A percentile compares a stretch with the other conserved stretches of the same genome.
Conservation (phyloP, 208 protist genomes). For the Crithidia expoeki region DNA sequence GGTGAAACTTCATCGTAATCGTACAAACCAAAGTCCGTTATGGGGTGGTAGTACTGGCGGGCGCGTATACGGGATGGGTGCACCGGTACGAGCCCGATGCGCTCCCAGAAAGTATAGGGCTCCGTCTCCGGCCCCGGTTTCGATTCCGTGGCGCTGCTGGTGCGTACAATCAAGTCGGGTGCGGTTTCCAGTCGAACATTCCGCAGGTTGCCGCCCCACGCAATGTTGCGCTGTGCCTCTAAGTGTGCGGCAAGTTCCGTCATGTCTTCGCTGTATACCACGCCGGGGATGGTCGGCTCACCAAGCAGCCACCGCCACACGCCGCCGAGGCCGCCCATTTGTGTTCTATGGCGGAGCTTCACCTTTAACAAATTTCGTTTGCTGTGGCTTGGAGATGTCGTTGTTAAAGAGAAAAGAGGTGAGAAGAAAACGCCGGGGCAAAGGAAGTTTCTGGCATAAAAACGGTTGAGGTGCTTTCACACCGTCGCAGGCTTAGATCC, state of each 20-base stretch:
- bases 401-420: no score
- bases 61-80: constrained; percentile 82
- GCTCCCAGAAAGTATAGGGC: constrained; percentile 90
- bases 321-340: constrained; percentile 8
- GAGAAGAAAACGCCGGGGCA: no score
- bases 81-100: constrained; percentile 78
- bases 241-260: constrained; percentile 21
- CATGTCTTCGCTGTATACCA: constrained; percentile 80
- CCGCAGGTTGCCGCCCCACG: constrained; percentile 68
- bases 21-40: constrained; percentile 85
- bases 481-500: no score
- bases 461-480: no score
- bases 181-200: constrained; percentile 71
- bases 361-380: no score
- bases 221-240: constrained; percentile 33
- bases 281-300: constrained; percentile 60
- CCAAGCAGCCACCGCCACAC: constrained; percentile 47
- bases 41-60: constrained; percentile 85
- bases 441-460: no score
- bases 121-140: constrained; percentile 70
- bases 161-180: constrained; percentile 33
- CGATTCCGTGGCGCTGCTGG: constrained; percentile 29
- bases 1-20: constrained; percentile 87
- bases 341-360: background rate
- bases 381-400: no score